Conservation (phyloP, 2,329 filamentous ascomycete species). For the Ophiostoma himal-ulmi region DNA sequence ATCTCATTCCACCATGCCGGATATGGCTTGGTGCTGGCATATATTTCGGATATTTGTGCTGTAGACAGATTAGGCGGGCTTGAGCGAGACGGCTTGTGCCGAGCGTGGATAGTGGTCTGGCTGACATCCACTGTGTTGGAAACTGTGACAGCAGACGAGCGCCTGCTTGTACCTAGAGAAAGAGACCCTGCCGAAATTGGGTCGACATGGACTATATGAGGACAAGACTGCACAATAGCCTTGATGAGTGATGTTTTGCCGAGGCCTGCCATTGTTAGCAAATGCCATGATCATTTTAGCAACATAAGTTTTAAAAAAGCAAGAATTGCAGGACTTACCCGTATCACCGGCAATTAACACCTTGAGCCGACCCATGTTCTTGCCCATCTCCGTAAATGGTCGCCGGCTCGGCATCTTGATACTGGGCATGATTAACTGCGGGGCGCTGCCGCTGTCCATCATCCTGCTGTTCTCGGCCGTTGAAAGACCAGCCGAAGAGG, state of each 20-base stretch:
- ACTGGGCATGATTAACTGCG: constrained; percentile 96
- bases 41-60: constrained; percentile 56
- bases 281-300: too few relatives aligned
- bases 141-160: constrained; percentile 19
- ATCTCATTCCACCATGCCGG: constrained; percentile 84
- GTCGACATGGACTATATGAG: constrained; percentile 93
- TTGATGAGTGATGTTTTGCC: constrained; percentile 89
- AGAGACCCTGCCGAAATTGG: constrained; percentile 40
- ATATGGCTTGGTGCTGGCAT: constrained; percentile 76
- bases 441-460: constrained; percentile 48
- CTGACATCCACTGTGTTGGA: constrained; percentile 17
- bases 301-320: neutral
- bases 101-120: constrained; percentile 25
- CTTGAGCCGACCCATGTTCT: constrained; percentile 77
- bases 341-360: constrained; percentile 72
- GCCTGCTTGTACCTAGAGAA: constrained; percentile 25
- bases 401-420: constrained; percentile 82
- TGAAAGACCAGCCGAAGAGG: constrained; percentile 1
- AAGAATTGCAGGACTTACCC: neutral
- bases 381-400: constrained; percentile 84
- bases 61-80: constrained; percentile 31
- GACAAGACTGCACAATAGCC: constrained; percentile 77
- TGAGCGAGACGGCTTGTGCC: constrained; percentile 18
- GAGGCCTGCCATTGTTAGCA: constrained; percentile 48
- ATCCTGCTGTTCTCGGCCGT: constrained; percentile 31